Percentiles rank a stretch among this genome's conserved stretches.
Conservation (phyloP, 73 alveolate genomes). For the Diophrys appendiculata region DNA sequence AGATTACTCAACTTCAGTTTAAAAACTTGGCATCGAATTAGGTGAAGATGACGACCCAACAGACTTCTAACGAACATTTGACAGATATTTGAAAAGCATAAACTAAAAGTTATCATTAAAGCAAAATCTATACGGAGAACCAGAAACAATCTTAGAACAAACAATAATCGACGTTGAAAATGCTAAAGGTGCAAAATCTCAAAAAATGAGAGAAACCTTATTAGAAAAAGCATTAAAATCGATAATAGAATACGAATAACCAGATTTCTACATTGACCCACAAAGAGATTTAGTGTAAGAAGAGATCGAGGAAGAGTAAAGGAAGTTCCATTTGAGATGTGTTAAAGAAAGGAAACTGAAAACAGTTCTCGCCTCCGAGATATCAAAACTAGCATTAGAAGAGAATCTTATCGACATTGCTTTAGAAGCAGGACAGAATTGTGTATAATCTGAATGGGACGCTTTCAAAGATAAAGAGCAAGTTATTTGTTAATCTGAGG, state of each 20-base stretch:
- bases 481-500: slow-evolving; percentile 88
- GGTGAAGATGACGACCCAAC: slow-evolving; percentile 81
- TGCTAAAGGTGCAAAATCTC: slow-evolving; percentile 88
- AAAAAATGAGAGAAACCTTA: slow-evolving; percentile 86
- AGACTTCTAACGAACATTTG: slow-evolving; percentile 83
- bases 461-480: slow-evolving; percentile 88
- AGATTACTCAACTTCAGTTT: slow-evolving; percentile 89
- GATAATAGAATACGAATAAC: slow-evolving; percentile 77
- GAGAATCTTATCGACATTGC: slow-evolving; percentile 87
- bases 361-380: slow-evolving; percentile 74
- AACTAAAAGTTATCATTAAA: slow-evolving; percentile 69
- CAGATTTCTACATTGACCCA: slow-evolving; percentile 69
- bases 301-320: slow-evolving; percentile 82
- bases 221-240: slow-evolving; percentile 81
- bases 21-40: slow-evolving; percentile 65
- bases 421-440: slow-evolving; percentile 78
- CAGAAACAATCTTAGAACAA: slow-evolving; percentile 91
- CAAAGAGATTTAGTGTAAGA: slow-evolving; percentile 89
- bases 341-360: slow-evolving; percentile 82
- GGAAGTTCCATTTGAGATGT: slow-evolving; percentile 69
- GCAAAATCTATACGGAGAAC: slow-evolving; percentile 77
- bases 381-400: slow-evolving; percentile 80
- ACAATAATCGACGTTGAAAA: slow-evolving; percentile 92
- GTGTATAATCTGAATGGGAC: slow-evolving; percentile 81
- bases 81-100: slow-evolving; percentile 61